Base-by-base conservation (phyloP, 805 yeast species). In the Starmerella tilneyi region DNA sequence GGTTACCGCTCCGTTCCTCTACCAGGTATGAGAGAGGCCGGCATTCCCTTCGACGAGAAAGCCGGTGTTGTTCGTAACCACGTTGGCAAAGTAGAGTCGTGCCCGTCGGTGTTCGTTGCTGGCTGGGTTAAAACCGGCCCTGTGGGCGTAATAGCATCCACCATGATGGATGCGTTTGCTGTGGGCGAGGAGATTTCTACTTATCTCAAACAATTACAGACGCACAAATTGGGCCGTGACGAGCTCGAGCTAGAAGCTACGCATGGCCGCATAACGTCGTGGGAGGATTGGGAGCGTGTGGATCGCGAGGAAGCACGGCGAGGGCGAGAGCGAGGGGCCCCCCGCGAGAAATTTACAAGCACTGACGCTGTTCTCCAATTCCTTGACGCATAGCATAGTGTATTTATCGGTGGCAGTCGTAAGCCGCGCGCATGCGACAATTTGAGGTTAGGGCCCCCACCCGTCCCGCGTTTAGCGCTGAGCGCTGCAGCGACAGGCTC, bases 71-170 rank as follows among this genome's bases (percentile, higher is more conserved):
- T 49, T 9, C 27, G 43, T 17, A 39, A 45, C 19, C 20, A 20
- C 6, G 45, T 43, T 4, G 57, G 56, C 17, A 43, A 37, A 2
- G 56, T 52, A 7, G 36, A 38, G 3, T 50, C 41, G 9, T 13
- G 29, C 16, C 12, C 28, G 20, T 76, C 73, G 46, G 49, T 54
- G 1, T 89, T 86, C 55, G 78, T 83, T 2, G 68, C 86, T 8
- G 98, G 98, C 0, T 92, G 98, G 98, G 79, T 86, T 38, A 76
- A 81, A 46, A 78, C 74, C 42, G 94, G 94, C 1, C 82, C 94
- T 7, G 73, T 73, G 23, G 98, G 98, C 1, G 94, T 85, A 3
- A 92, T 92, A 52, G 94, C 94, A 15, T 72, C 84, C 12, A 85
- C 97, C 0, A 83, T 89, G 81, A 73, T 80, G 72, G 86, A 82